Percentiles rank a stretch among this genome's conserved stretches.
phyloP scores from a whole-genome alignment of 768 basidiomycete genomes.

The Gelatoporia subvermispora region DNA sequence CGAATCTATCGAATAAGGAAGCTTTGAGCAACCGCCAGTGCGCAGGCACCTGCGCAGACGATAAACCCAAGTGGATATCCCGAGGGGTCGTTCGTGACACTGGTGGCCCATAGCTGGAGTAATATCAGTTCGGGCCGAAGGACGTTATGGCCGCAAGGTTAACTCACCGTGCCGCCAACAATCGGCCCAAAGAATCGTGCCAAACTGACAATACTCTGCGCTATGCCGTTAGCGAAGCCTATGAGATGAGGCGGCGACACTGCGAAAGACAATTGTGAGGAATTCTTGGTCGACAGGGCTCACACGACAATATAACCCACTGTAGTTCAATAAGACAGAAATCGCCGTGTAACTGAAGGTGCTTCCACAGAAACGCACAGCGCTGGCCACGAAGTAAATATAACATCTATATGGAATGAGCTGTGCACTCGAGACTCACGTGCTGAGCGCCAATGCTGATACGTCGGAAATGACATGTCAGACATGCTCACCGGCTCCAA shows the following conservation, averaged over 20 bases:
- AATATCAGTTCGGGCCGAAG: not conserved
- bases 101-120: conserved; percentile 65
- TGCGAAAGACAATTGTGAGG: conserved; percentile 25
- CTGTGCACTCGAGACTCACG: conserved; percentile 44
- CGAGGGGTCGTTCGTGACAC: conserved; percentile 60
- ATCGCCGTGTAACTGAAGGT: conserved; percentile 91
- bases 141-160: not conserved
- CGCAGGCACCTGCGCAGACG: conserved; percentile 57
- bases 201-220: conserved; percentile 91
- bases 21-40: conserved; percentile 61
- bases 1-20: conserved; percentile 57
- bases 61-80: conserved; percentile 78
- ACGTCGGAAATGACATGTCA: conserved; percentile 5
- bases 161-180: conserved; percentile 73
- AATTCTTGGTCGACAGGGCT: not conserved
- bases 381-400: conserved; percentile 38
- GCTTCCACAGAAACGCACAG: conserved; percentile 80
- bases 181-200: conserved; percentile 89
- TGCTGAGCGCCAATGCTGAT: conserved; percentile 71
- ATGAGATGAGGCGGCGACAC: conserved; percentile 90
- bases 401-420: not conserved
- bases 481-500: conserved; percentile 1
- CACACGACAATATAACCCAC: conserved; percentile 33
- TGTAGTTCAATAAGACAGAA: conserved; percentile 83
- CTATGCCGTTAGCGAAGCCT: conserved; percentile 91